Base-by-base conservation (phyloP, 2,329 filamentous ascomycete genomes). In the Aspergillus jensenii region DNA sequence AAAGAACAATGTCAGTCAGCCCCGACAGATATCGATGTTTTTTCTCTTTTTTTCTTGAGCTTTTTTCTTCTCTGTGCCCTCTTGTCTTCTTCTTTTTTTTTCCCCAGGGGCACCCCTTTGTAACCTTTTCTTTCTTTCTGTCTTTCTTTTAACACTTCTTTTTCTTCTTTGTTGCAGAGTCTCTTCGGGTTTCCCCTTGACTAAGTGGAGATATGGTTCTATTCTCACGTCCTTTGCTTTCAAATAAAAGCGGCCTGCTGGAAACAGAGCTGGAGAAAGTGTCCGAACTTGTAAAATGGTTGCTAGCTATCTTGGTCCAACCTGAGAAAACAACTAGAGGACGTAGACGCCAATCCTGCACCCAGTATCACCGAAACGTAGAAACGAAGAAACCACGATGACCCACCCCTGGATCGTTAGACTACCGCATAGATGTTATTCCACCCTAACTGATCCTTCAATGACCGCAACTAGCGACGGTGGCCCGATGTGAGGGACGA, bases 291-390 rank as follows among this genome's bases (percentile, higher is more conserved):
- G 72, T 76, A 73, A 64, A 76, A 77, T 76, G 73, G 69, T 77
- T 76, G 73, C 74, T 78, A 77, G 74, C 75, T 77, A 77, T 72
- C 67, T 74, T 72, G 64, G 71, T 69, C 71, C 71, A 69, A 73
- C 64, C 68, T 47, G 68, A 73, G 67, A 72, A 67, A 73, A 73
- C 66, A 71, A 72, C 64, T 75, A 62, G 68, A 66, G 63, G 65
- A 69, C 68, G 68, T 66, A 65, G 70, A 63, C 65, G 62, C 63
- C 64, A 59, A 63, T 67, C 65, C 68, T 60, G 65, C 62, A 66
- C 27, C 27, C 60, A 57, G 66, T 66, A 66, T 63, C 63, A 51
- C 31, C 46, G 33, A 58, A 46, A 61, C 46, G 50, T 27, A 62
- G 65, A 65, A 60, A 60, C 55, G 65, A 66, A 66, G 58, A 59